Percentiles rank a stretch among this genome's conserved stretches.
Evolutionary conservation across 2,329 filamentous ascomycete genomes (phyloP).

Genomic region (Penicillium corylophilum): DNA sequence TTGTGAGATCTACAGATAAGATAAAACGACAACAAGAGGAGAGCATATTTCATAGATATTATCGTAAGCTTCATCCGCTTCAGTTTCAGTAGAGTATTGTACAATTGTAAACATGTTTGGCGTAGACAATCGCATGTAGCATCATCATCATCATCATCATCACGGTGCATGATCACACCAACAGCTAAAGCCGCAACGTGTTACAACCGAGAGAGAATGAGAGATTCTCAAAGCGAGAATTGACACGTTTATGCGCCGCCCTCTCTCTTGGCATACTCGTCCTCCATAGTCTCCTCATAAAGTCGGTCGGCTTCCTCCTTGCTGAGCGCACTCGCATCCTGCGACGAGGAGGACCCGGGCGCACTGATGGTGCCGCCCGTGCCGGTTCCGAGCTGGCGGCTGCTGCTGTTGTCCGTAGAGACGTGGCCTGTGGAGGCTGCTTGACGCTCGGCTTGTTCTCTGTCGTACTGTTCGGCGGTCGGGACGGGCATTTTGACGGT

Average conservation of each 20-base stretch:
- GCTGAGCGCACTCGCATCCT: constrained; percentile 29
- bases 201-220: neutral
- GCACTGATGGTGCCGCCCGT: constrained; percentile 20
- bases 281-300: constrained; percentile 49
- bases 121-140: neutral
- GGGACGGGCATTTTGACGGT: constrained; percentile 22
- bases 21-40: neutral
- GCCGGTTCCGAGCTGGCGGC: constrained; percentile 13
- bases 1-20: neutral
- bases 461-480: constrained; percentile 18
- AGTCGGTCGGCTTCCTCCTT: constrained; percentile 44
- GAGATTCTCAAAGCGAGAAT: neutral
- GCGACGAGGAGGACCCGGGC: constrained; percentile 14
- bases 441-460: constrained; percentile 17
- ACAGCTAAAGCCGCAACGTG: neutral
- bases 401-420: constrained; percentile 13
- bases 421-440: constrained; percentile 19
- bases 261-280: constrained; percentile 49
- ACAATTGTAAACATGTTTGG: neutral
- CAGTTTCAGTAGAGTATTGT: neutral
- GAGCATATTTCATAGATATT: neutral
- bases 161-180: neutral
- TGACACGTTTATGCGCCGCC: constrained; percentile 37
- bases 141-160: neutral
- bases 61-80: neutral